Conservation (phyloP, 768 basidiomycete species). For the Panaeolus cyanescens region DNA sequence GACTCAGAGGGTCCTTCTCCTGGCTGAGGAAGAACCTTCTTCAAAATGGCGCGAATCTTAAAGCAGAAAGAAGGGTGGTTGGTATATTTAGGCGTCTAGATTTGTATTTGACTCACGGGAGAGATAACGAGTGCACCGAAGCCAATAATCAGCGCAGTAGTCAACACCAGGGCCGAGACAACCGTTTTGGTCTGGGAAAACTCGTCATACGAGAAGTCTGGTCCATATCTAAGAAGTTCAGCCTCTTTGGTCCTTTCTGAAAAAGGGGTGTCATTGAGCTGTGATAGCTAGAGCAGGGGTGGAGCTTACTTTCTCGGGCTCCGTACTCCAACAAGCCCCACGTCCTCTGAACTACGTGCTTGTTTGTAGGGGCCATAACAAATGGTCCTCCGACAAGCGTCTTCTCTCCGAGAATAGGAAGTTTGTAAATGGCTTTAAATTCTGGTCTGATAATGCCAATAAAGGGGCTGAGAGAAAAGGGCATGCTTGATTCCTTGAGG, state of each 20-base stretch:
- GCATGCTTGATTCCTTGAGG: constrained; percentile 27
- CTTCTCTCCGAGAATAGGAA: constrained; percentile 33
- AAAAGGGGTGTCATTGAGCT: background rate
- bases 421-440: constrained; percentile 36
- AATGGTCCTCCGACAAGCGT: constrained; percentile 31
- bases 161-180: constrained; percentile 40
- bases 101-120: constrained; percentile 36
- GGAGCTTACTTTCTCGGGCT: constrained; percentile 15
- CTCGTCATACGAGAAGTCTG: constrained; percentile 77
- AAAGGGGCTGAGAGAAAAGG: constrained; percentile 44
- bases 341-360: constrained; percentile 42
- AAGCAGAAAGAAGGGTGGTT: background rate
- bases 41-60: constrained; percentile 60
- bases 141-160: constrained; percentile 36
- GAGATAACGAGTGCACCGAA: constrained; percentile 33
- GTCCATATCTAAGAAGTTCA: constrained; percentile 55
- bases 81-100: background rate
- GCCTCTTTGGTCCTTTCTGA: constrained; percentile 17
- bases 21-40: constrained; percentile 48
- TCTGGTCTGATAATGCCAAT: constrained; percentile 22
- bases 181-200: constrained; percentile 46
- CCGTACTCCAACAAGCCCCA: constrained; percentile 41
- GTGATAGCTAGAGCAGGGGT: background rate
- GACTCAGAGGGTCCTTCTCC: constrained; percentile 67
- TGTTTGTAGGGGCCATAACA: constrained; percentile 39